Percentiles rank a stretch among this genome's conserved stretches.
Conservation (phyloP, 768 basidiomycete species). For the Clathrus columnatus region DNA sequence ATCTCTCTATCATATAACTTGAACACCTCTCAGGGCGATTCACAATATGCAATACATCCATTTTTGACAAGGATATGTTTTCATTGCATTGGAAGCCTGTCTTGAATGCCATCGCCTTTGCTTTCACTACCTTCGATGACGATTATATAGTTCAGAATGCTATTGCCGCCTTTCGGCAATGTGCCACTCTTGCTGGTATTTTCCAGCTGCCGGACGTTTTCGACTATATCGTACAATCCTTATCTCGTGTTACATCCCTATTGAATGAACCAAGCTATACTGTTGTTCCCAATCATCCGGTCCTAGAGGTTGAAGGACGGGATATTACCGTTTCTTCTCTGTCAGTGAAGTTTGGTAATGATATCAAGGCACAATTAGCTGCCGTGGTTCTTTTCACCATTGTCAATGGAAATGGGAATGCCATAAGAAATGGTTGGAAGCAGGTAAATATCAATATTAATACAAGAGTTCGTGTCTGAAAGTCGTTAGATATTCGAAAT, state of each 20-base stretch:
- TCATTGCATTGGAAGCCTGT: slow-evolving; percentile 86
- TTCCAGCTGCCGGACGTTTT: slow-evolving; percentile 93
- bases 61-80: slow-evolving; percentile 92
- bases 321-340: slow-evolving; percentile 84
- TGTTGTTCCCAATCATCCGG: slow-evolving; percentile 75
- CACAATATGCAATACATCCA: slow-evolving; percentile 68
- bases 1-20: slow-evolving; percentile 6
- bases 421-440: slow-evolving; percentile 90
- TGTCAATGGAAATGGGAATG: slow-evolving; percentile 91
- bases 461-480: background rate
- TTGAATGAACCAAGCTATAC: slow-evolving; percentile 63
- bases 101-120: slow-evolving; percentile 90
- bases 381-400: slow-evolving; percentile 97
- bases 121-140: slow-evolving; percentile 93
- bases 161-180: slow-evolving; percentile 94
- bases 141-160: slow-evolving; percentile 94
- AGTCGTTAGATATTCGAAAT: slow-evolving; percentile 84
- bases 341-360: slow-evolving; percentile 89
- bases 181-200: slow-evolving; percentile 83
- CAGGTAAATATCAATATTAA: slow-evolving; percentile 41
- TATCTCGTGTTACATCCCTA: slow-evolving; percentile 87
- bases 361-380: slow-evolving; percentile 91
- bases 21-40: slow-evolving; percentile 39
- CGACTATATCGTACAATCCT: slow-evolving; percentile 88
- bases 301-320: slow-evolving; percentile 85